These are phyloP conservation scores for Penicillium corylophilum DNA, from an alignment of 2,329 filamentous ascomycete species.

Conservation along the genomic window DNA sequence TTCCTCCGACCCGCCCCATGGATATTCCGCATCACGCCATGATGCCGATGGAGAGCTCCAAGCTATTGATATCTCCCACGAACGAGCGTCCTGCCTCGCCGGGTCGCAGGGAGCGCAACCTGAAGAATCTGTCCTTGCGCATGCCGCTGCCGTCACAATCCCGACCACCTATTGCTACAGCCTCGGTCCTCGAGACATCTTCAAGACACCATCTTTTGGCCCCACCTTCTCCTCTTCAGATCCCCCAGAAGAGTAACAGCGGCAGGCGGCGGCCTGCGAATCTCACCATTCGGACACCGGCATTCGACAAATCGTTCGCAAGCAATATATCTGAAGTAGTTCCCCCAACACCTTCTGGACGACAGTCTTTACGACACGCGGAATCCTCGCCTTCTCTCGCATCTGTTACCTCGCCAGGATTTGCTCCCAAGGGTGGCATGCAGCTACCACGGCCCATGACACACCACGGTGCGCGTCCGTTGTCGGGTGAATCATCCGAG, in stretches of 20 bases:
- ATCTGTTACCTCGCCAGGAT: slow-evolving; percentile 52
- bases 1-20: slow-evolving; percentile 28
- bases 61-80: slow-evolving; percentile 26
- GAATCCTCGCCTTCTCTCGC: slow-evolving; percentile 63
- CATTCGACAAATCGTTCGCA: slow-evolving; percentile 51
- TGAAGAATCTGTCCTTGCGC: slow-evolving; percentile 64
- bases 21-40: slow-evolving; percentile 25
- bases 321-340: slow-evolving; percentile 51
- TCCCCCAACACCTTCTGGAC: slow-evolving; percentile 57
- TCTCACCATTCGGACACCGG: slow-evolving; percentile 58
- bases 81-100: slow-evolving; percentile 43
- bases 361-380: slow-evolving; percentile 58
- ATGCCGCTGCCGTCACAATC: slow-evolving; percentile 50
- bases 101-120: slow-evolving; percentile 52
- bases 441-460: slow-evolving; percentile 45
- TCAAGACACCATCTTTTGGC: slow-evolving; percentile 46
- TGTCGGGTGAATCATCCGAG: slow-evolving; percentile 29
- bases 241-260: slow-evolving; percentile 54
- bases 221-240: slow-evolving; percentile 57
- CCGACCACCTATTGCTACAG: slow-evolving; percentile 50
- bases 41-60: slow-evolving; percentile 30
- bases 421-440: slow-evolving; percentile 52
- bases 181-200: slow-evolving; percentile 47
- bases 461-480: slow-evolving; percentile 29
- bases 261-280: slow-evolving; percentile 58